Base-by-base conservation (phyloP, 192 early-diverging fungal species). In the Mortierella hygrophila region DNA sequence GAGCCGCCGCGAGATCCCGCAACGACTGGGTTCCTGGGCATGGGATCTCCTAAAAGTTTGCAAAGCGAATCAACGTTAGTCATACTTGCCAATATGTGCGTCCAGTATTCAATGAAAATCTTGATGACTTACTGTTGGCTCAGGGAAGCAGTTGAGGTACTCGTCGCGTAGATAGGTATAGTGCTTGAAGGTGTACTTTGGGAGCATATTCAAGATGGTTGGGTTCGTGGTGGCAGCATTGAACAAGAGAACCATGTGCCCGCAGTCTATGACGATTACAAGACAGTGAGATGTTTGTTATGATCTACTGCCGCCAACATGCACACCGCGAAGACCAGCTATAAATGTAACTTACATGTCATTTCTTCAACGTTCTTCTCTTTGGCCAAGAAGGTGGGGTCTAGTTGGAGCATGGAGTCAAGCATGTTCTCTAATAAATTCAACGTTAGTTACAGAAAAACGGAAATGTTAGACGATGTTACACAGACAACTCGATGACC, bases 131-230 rank as follows among this genome's bases (percentile, higher is more conserved):
- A 92, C 91, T 23, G 88, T 78, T 40, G 91, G 69, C 41, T 92
- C 90, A 10, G 94, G 95, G 70, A 96, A 94, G 74, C 94, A 94
- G 18, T 88, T 78, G 8, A 93, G 92, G 73, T 92, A 96, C 85
- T 94, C 96, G 85, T 94, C 92, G 23, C 90, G 79, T 9, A 97
- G 86, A 75, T 97, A 98, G 16, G 91, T 89, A 42, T 95, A 91
- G 81, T 98, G 96, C 65, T 89, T 86, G 81, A 91, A 96, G 4
- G 94, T 85, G 85, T 94, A 97, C 52, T 94, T 90, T 20, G 97
- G 97, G 42, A 98, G 68, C 23, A 89, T 90, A 0, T 74, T 40
- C 10, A 96, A 81, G 6, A 93, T 90, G 15, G 74, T 77, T 8
- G 92, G 89, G 72, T 92, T 89, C 4, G 83, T 72, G 7, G 81